Conservation (phyloP, 805 yeast species). For the Teunomyces kruisii region DNA sequence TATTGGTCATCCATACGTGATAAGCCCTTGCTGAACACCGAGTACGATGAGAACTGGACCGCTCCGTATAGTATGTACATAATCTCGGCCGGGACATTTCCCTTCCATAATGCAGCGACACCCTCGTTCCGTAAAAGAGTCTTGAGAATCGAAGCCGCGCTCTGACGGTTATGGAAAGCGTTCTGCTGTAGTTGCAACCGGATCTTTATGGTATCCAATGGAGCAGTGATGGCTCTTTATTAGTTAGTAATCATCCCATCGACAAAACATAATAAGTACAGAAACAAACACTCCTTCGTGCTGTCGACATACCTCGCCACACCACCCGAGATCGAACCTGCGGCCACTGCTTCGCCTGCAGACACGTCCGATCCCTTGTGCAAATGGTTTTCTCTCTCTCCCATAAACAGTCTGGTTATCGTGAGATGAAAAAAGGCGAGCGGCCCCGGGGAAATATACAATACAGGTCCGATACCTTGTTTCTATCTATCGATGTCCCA, state of each 20-base stretch:
- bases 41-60: conserved; percentile 74
- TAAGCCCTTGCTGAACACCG: conserved; percentile 50
- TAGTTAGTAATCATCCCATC: conserved; percentile 17
- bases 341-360: conserved; percentile 52
- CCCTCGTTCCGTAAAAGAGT: conserved; percentile 65
- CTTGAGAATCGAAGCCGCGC: conserved; percentile 26
- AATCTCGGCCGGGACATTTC: conserved; percentile 87
- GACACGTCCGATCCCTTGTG: conserved; percentile 53
- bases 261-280: not conserved
- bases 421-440: not conserved
- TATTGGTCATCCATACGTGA: conserved; percentile 22
- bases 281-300: no score
- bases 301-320: conserved; percentile 37
- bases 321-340: conserved; percentile 74
- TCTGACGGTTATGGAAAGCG: conserved; percentile 12
- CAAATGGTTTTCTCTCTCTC: conserved; percentile 41
- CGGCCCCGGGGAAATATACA: not conserved
- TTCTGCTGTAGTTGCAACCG: conserved; percentile 61
- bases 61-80: conserved; percentile 87
- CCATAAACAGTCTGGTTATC: not conserved
- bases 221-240: conserved; percentile 62
- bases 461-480: not conserved
- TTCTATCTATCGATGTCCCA: conserved; percentile 7
- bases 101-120: conserved; percentile 83
- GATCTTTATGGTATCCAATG: conserved; percentile 76